These are phyloP conservation scores for Ophiocordyceps camponoti-floridani DNA, from an alignment of 2,329 filamentous ascomycete species.

Conservation along the genomic window DNA sequence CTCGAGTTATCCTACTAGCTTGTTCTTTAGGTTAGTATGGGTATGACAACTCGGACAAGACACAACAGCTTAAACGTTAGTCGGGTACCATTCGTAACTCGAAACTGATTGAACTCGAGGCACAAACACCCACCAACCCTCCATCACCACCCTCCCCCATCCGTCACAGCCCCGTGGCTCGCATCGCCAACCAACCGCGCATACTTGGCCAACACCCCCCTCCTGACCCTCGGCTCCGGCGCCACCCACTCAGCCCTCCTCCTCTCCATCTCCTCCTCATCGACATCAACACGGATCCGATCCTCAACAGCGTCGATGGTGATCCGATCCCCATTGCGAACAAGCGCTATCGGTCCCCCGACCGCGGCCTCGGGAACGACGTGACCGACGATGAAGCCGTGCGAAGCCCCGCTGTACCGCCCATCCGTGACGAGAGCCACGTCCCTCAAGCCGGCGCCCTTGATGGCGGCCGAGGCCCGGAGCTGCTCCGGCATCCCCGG, in stretches of 20 bases:
- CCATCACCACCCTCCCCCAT: conserved; percentile 15
- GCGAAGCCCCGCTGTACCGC: conserved; percentile 63
- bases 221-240: conserved; percentile 37
- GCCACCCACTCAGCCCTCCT: conserved; percentile 43
- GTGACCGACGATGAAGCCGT: conserved; percentile 78
- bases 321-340: conserved; percentile 65
- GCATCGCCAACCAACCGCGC: conserved; percentile 40
- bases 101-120: no score
- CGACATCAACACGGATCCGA: conserved; percentile 47
- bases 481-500: conserved; percentile 93
- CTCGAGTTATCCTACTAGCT: no score
- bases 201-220: conserved; percentile 56
- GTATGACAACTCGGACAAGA: no score
- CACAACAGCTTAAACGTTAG: no score
- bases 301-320: conserved; percentile 66
- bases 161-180: conserved; percentile 40
- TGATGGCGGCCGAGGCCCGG: conserved; percentile 77
- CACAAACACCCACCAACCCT: no score
- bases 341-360: conserved; percentile 68
- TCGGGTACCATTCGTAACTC: no score
- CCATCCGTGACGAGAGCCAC: conserved; percentile 59
- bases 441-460: conserved; percentile 71
- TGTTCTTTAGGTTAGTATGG: no score
- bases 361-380: conserved; percentile 77
- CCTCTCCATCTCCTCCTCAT: conserved; percentile 42